Percentiles rank a stretch among this genome's conserved stretches.
These are phyloP conservation scores for Tylopilus sp. DNA, from an alignment of 768 basidiomycete genomes.

Conservation along the genomic window DNA sequence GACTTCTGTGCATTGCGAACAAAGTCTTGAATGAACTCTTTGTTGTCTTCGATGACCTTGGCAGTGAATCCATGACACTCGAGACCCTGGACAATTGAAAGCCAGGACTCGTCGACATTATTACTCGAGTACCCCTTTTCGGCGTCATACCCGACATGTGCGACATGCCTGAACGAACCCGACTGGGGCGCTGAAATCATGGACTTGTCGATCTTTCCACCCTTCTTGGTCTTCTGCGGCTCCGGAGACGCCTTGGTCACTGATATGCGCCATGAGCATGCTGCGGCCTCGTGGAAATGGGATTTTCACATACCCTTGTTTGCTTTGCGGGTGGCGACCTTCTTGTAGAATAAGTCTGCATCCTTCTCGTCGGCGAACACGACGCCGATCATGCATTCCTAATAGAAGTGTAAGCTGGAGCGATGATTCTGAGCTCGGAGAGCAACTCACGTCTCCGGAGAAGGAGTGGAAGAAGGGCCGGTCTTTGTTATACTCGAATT, in stretches of 20 bases:
- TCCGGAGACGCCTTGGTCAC: conserved; percentile 47
- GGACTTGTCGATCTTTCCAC: conserved; percentile 87
- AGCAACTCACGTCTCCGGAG: conserved; percentile 77
- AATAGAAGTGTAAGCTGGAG: conserved; percentile 6
- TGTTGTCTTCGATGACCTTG: conserved; percentile 70
- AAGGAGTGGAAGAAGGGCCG: conserved; percentile 92
- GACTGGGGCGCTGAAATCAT: conserved; percentile 81
- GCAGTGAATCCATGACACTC: conserved; percentile 61
- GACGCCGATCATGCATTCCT: conserved; percentile 90
- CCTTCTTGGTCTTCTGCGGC: conserved; percentile 56
- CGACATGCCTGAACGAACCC: conserved; percentile 84
- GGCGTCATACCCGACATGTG: conserved; percentile 91
- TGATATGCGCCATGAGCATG: conserved; percentile 7
- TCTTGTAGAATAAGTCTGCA: conserved; percentile 83
- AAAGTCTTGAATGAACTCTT: conserved; percentile 87
- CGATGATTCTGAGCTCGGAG: neutral
- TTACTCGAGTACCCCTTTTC: conserved; percentile 83
- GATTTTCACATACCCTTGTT: conserved; percentile 44
- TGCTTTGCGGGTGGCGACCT: conserved; percentile 66
- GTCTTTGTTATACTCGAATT: conserved; percentile 79
- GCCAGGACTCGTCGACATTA: conserved; percentile 91
- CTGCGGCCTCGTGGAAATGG: neutral
- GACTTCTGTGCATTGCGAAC: conserved; percentile 45
- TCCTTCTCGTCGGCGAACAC: conserved; percentile 87
- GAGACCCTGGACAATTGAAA: conserved; percentile 63